Base-by-base conservation (phyloP, 768 basidiomycete species). In the Russula abietina region DNA sequence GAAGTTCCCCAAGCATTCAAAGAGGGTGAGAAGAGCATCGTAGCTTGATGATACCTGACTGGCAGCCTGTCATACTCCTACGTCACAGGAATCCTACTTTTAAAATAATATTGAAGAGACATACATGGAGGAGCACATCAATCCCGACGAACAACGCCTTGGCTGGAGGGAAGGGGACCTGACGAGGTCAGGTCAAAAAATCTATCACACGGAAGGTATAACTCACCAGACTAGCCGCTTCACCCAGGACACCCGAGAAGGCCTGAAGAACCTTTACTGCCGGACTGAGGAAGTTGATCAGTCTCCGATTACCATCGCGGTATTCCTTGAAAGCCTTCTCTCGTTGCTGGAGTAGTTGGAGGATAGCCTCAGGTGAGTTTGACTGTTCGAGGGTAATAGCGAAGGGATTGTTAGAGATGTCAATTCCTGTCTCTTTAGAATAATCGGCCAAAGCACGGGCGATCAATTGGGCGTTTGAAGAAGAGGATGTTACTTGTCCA, bases 321-420 rank as follows among this genome's bases (percentile, higher is more conserved):
- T 62, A 57, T 16, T 62, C 28, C 4, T 51, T 51, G 11, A 57
- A 57, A 2, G 48, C 49, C 49, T 36, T 41, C 4, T 33, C 55
- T 0, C 32, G 48, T 12, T 32, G 49, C 36, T 36, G 48, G 28
- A 62, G 50, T 0, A 62, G 39, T 11, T 41, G 19, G 12, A 62
- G 36, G 22, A 57, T 28, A 4, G 46, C 45, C 5, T 50, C 39
- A 7, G 55, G 48, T 1, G 60, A 43, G n/a, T 24, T 39, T 3
- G 28, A 61, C 6, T 3, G 22, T 26, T 30, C 46, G 2, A 61
- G 22, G 2, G 32, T 8, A 2, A 26, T 30, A 6, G 38, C 49
- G 12, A 62, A 38, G 6, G 55, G 49, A 26, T 43, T 50, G 9
- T 41, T 51, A 0, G 30, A 4, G 4, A 62, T 41, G 12, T 62